Percentiles rank a stretch among this genome's conserved stretches.
Conservation (phyloP, 352 stramenopile genomes). For the Pythium dissotocum region DNA sequence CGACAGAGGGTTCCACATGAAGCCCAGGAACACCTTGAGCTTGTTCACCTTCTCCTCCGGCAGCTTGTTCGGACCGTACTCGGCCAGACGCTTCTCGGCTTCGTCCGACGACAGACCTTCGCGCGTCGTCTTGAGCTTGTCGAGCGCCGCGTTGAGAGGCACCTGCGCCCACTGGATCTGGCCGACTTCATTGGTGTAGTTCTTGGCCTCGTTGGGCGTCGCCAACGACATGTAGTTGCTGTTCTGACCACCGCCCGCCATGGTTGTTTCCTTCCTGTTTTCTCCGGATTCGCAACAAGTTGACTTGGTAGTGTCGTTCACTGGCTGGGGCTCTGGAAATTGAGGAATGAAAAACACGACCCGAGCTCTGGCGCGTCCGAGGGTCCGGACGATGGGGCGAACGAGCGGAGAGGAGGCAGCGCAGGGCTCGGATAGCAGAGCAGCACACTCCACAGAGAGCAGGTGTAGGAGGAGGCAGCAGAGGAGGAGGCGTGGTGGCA, state of each 20-base stretch:
- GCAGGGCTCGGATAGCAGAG: neutral
- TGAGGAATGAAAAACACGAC: slow-evolving; percentile 50
- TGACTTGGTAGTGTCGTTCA: slow-evolving; percentile 12
- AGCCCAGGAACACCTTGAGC: slow-evolving; percentile 71
- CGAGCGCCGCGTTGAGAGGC: slow-evolving; percentile 74
- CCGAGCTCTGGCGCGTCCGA: neutral
- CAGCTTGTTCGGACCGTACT: slow-evolving; percentile 85
- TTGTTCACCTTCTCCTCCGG: slow-evolving; percentile 81
- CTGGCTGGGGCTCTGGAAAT: slow-evolving; percentile 49
- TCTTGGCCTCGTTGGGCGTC: slow-evolving; percentile 76
- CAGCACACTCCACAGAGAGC: neutral
- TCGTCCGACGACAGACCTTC: slow-evolving; percentile 75
- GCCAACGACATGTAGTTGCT: slow-evolving; percentile 80
- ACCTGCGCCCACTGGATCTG: slow-evolving; percentile 77
- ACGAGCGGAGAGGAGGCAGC: neutral
- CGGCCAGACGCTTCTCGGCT: slow-evolving; percentile 65
- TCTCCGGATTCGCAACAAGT: slow-evolving; percentile 16
- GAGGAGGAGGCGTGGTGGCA: neutral
- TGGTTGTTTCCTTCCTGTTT: slow-evolving; percentile 37
- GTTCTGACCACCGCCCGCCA: slow-evolving; percentile 42
- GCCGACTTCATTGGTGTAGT: slow-evolving; percentile 77
- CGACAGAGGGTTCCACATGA: slow-evolving; percentile 86
- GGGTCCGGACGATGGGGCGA: slow-evolving; percentile 2
- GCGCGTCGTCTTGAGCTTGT: slow-evolving; percentile 78
- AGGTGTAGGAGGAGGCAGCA: neutral